Evolutionary conservation across 306 rosid species (phyloP).

Genomic region (Cicer judaicum): DNA sequence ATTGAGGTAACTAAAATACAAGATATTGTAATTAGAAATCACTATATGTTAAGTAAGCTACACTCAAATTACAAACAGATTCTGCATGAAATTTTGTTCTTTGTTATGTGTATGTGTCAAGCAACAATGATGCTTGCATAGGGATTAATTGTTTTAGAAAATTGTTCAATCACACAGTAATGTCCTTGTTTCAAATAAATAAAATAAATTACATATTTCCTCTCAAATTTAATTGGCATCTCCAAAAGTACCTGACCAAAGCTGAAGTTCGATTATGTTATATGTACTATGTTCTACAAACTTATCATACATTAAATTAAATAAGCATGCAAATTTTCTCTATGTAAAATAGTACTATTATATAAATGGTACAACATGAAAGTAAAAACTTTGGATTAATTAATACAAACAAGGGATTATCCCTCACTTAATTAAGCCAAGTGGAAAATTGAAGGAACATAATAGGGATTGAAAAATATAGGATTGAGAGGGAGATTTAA

Average conservation of each 20-base stretch:
- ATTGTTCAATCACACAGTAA: too few species aligned
- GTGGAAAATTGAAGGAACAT: constrained; percentile 72
- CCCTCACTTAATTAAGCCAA: constrained; percentile 51
- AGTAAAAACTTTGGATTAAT: constrained; percentile 32
- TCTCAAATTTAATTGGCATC: too few species aligned
- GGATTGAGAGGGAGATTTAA: constrained; percentile 87
- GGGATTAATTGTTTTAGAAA: not conserved
- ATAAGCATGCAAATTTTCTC: constrained; percentile 26
- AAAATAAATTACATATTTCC: too few species aligned
- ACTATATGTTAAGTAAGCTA: constrained; percentile 4
- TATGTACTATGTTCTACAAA: constrained; percentile 21
- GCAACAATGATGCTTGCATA: not conserved
- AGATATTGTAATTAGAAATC: not conserved
- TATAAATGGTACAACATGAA: constrained; percentile 30
- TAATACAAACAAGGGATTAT: constrained; percentile 42
- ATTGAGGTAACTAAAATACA: not conserved
- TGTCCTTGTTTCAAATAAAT: too few species aligned
- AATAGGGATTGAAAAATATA: constrained; percentile 52
- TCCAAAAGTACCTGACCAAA: too few species aligned
- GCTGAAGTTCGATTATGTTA: not conserved
- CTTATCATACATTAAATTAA: not conserved
- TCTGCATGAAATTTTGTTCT: constrained; percentile 17
- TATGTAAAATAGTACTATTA: not conserved
- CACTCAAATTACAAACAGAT: not conserved
- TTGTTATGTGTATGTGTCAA: constrained; percentile 3